Percentiles rank a stretch among this genome's conserved stretches.
Evolutionary conservation across 225 moss, liverwort and hornwort species (phyloP).

Genomic region (Pseudisothecium myosuroides): DNA sequence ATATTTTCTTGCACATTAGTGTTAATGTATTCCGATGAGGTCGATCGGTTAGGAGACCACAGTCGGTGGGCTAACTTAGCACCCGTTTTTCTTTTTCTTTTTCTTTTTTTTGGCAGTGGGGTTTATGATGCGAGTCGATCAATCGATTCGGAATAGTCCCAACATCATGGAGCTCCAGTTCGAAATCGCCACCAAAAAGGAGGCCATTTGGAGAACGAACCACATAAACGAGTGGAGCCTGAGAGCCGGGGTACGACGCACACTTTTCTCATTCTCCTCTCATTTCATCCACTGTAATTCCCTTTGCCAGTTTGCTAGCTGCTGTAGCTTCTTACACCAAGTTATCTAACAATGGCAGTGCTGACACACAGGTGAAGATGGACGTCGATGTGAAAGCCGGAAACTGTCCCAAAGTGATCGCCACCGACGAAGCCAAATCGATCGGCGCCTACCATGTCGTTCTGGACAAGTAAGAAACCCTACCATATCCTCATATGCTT

Average conservation of each 20-base stretch:
- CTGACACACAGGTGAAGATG: slow-evolving; percentile 16
- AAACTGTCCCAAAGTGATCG: slow-evolving; percentile 16
- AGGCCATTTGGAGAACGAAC: slow-evolving; percentile 16
- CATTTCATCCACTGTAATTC: not conserved
- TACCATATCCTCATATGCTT: not conserved
- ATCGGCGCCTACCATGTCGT: slow-evolving; percentile 43
- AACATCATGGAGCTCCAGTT: slow-evolving; percentile 24
- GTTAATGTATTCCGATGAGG: not conserved
- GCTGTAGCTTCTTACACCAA: too few species aligned
- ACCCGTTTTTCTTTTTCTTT: not conserved
- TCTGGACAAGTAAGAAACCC: slow-evolving; percentile 26
- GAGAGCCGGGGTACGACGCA: slow-evolving; percentile 19
- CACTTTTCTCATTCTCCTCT: not conserved
- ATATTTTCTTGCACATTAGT: not conserved
- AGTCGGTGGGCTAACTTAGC: not conserved
- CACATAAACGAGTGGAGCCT: slow-evolving; percentile 30
- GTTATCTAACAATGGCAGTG: not conserved
- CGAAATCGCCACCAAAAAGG: slow-evolving; percentile 31
- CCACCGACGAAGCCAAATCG: slow-evolving; percentile 33
- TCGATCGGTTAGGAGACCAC: not conserved
- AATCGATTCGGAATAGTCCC: slow-evolving; percentile 10
- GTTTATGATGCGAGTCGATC: slow-evolving; percentile 33
- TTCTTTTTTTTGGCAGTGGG: slow-evolving; percentile 15
- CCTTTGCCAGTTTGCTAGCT: not conserved
- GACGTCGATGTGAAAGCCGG: slow-evolving; percentile 41